phyloP scores from a whole-genome alignment of 352 stramenopile genomes.

The Phytopythium cucurbitacearum region DNA sequence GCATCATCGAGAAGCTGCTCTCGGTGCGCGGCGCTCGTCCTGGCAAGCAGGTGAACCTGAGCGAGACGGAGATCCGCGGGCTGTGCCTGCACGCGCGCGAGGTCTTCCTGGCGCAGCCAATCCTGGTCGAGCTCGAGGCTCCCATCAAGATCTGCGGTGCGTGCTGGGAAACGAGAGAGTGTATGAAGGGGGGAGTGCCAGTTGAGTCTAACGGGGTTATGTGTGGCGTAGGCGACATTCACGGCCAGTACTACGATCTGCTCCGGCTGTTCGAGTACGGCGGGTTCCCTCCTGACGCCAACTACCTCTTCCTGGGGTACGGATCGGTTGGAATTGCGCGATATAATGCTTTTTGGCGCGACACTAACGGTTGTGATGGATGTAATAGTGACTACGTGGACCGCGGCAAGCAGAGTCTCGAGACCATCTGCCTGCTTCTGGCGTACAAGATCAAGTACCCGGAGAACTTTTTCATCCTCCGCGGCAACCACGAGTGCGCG shows the following conservation, averaged over 20 bases:
- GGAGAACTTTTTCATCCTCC: slow-evolving; percentile 81
- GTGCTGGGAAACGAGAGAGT: neutral
- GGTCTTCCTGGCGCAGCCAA: slow-evolving; percentile 95
- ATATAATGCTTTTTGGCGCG: neutral
- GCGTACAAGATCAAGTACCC: slow-evolving; percentile 89
- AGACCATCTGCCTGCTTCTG: slow-evolving; percentile 80
- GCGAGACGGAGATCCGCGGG: slow-evolving; percentile 92
- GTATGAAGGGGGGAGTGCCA: neutral
- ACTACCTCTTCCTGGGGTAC: slow-evolving; percentile 67
- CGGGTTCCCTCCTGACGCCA: slow-evolving; percentile 84
- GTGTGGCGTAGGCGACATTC: slow-evolving; percentile 84
- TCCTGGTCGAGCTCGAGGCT: slow-evolving; percentile 96
- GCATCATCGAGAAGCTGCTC: slow-evolving; percentile 78
- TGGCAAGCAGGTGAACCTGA: slow-evolving; percentile 87
- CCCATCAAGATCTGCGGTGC: slow-evolving; percentile 94
- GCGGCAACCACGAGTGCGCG: slow-evolving; percentile 76
- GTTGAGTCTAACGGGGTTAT: neutral
- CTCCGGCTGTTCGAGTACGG: slow-evolving; percentile 93
- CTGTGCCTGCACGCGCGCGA: slow-evolving; percentile 93
- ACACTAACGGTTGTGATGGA: neutral
- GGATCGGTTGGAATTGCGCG: no score
- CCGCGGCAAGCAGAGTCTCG: slow-evolving; percentile 84
- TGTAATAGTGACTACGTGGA: slow-evolving; percentile 67
- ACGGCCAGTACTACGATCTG: slow-evolving; percentile 98
- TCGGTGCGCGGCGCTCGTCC: slow-evolving; percentile 68